Percentiles rank a stretch among this genome's conserved stretches.
Evolutionary conservation across 2,329 filamentous ascomycete genomes (phyloP).

Genomic region (Harringtonia lauricola): DNA sequence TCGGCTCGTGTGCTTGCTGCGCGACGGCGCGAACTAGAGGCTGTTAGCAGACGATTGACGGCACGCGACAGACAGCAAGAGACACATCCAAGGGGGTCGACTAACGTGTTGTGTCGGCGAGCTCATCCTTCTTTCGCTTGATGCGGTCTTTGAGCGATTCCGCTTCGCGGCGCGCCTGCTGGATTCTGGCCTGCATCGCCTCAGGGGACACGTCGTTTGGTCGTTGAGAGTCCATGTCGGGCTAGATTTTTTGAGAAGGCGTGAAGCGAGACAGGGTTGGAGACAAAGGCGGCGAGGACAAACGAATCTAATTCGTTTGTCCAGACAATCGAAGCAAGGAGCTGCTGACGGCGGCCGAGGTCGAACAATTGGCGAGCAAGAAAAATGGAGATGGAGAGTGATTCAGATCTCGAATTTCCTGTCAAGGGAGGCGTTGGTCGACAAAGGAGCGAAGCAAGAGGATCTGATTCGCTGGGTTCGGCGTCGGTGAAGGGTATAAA

Average conservation of each 20-base stretch:
- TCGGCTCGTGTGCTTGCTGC: constrained; percentile 80
- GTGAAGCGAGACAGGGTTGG: constrained; percentile 5
- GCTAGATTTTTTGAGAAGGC: constrained; percentile 10
- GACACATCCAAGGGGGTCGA: constrained; percentile 15
- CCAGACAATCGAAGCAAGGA: too few relatives aligned
- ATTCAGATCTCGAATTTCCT: too few relatives aligned
- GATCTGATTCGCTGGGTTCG: too few relatives aligned
- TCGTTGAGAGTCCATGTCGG: constrained; percentile 43
- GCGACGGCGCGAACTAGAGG: constrained; percentile 80
- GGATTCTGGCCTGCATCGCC: constrained; percentile 87
- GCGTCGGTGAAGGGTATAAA: not conserved
- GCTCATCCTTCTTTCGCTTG: constrained; percentile 99
- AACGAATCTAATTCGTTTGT: not conserved
- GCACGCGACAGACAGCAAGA: not conserved
- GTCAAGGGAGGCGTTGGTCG: too few relatives aligned
- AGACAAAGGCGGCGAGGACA: not conserved
- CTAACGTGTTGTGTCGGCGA: constrained; percentile 96
- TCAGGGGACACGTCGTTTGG: constrained; percentile 56
- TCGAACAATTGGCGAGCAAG: too few relatives aligned
- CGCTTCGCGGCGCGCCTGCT: constrained; percentile 89
- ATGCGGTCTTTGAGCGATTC: constrained; percentile 97
- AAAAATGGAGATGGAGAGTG: too few relatives aligned
- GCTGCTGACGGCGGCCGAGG: too few relatives aligned
- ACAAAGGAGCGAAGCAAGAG: too few relatives aligned
- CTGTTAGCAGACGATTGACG: constrained; percentile 1